Percentiles rank a stretch among this genome's conserved stretches.
phyloP scores from a whole-genome alignment of 1,139 yeast species.

The Pichia sp. region DNA sequence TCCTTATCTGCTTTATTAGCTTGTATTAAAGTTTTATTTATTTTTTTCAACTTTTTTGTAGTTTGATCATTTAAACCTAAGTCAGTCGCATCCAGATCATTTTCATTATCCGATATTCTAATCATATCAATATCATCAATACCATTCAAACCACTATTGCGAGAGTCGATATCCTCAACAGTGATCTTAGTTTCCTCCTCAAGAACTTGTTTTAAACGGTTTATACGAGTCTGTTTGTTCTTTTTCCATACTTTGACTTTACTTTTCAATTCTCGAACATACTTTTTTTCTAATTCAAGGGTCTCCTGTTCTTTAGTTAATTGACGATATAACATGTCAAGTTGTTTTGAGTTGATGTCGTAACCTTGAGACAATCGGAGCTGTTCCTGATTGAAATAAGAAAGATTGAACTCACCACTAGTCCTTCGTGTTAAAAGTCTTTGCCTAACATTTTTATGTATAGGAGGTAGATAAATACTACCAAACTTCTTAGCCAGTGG shows the following conservation, averaged over 20 bases:
- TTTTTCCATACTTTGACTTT: constrained; percentile 12
- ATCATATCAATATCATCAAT: constrained; percentile 10
- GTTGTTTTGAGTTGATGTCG: constrained; percentile 22
- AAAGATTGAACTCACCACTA: constrained; percentile 17
- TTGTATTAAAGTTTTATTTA: constrained; percentile 1
- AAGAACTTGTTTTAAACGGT: constrained; percentile 4
- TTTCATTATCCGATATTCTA: constrained; percentile 1
- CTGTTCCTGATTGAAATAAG: constrained; percentile 16
- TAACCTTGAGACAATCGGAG: constrained; percentile 19
- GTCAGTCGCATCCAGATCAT: constrained; percentile 3
- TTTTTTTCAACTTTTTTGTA: background rate
- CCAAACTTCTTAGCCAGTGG: constrained; percentile 21
- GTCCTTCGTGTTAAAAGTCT: background rate
- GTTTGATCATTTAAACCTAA: background rate
- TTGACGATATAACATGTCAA: constrained; percentile 20
- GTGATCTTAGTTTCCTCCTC: constrained; percentile 4
- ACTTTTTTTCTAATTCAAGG: constrained; percentile 18
- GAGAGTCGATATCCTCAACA: constrained; percentile 6
- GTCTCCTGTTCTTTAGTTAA: constrained; percentile 17
- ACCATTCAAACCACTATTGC: constrained; percentile 6
- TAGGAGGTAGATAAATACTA: constrained; percentile 22
- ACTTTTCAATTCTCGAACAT: constrained; percentile 16
- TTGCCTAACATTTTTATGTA: constrained; percentile 12
- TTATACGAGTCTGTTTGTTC: constrained; percentile 10
- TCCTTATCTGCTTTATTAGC: background rate